These are phyloP conservation scores for Russula dissimulans DNA, from an alignment of 768 basidiomycete species.

Conservation along the genomic window DNA sequence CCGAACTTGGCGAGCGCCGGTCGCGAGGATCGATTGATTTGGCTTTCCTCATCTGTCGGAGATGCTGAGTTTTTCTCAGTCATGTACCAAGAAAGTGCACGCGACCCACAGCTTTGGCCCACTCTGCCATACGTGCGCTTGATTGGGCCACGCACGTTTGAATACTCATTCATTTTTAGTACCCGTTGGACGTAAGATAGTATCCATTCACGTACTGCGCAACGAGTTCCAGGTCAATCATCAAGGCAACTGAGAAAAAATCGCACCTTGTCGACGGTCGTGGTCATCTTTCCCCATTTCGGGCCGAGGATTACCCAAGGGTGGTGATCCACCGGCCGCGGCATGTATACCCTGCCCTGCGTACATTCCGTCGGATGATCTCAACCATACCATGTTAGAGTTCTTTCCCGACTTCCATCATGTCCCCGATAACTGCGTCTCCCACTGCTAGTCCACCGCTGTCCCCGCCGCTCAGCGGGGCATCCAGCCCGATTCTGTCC, in stretches of 20 bases:
- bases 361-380: neutral
- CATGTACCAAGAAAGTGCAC: neutral
- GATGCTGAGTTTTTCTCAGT: neutral
- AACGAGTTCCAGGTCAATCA: neutral
- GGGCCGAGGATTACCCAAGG: neutral
- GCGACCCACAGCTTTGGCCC: neutral
- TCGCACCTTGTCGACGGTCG: no score
- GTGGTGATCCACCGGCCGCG: neutral
- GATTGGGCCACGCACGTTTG: neutral
- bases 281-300: neutral
- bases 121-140: neutral
- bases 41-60: constrained; percentile 3
- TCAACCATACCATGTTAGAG: neutral
- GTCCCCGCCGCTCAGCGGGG: constrained; percentile 6
- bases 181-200: neutral
- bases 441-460: constrained; percentile 2
- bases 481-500: constrained; percentile 5
- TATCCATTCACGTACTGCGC: neutral
- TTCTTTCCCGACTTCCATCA: constrained; percentile 16
- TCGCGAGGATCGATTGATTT: neutral
- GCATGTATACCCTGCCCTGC: no score
- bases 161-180: neutral
- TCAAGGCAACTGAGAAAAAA: neutral
- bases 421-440: constrained; percentile 2
- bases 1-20: no score